These are phyloP conservation scores for Tetracladium setigerum DNA, from an alignment of 495 filamentous ascomycete species.

Conservation along the genomic window DNA sequence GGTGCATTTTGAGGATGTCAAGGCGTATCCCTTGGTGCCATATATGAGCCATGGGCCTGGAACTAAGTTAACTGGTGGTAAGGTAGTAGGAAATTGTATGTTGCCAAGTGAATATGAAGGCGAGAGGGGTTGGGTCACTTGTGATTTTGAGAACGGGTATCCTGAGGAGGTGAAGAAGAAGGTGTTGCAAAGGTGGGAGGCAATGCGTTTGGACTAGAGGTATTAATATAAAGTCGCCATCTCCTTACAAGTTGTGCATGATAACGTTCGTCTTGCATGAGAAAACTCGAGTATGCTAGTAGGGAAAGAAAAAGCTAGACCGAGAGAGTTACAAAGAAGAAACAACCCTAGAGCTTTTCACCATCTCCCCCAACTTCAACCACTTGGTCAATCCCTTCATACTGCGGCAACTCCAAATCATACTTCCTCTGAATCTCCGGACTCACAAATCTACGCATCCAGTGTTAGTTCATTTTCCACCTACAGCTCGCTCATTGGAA, in stretches of 20 bases:
- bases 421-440: slow-evolving; percentile 79
- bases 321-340: no score
- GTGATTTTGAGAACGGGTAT: slow-evolving; percentile 30
- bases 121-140: slow-evolving; percentile 26
- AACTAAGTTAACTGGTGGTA: slow-evolving; percentile 25
- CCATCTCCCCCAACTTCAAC: slow-evolving; percentile 62
- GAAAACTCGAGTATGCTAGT: no score
- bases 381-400: slow-evolving; percentile 84
- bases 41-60: slow-evolving; percentile 28
- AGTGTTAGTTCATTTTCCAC: background rate
- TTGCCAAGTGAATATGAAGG: slow-evolving; percentile 30
- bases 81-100: slow-evolving; percentile 33
- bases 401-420: slow-evolving; percentile 71
- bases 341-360: slow-evolving; percentile 41
- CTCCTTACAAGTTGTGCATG: no score
- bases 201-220: slow-evolving; percentile 14
- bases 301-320: no score
- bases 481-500: background rate
- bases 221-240: no score
- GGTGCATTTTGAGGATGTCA: slow-evolving; percentile 31
- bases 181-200: slow-evolving; percentile 28
- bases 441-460: slow-evolving; percentile 60
- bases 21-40: slow-evolving; percentile 32
- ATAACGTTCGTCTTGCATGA: no score
- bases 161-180: slow-evolving; percentile 29